Conservation (phyloP, 176 grass and related monocot species). For the Oropetium thomaeum region DNA sequence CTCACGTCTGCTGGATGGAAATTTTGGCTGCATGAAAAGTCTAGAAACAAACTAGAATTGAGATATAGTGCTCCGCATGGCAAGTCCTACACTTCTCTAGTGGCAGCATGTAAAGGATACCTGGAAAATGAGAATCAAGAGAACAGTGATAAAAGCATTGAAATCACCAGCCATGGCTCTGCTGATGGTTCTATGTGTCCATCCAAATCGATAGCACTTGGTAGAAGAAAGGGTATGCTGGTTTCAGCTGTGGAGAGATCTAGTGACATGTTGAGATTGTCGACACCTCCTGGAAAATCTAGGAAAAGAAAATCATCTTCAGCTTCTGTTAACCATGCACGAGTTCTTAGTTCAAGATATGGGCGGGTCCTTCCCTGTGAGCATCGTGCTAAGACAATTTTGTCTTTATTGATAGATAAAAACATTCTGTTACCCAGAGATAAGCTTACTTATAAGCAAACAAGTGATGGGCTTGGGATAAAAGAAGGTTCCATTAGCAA, state of each 20-base stretch:
- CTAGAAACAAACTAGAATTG: conserved; percentile 28
- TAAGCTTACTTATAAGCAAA: conserved; percentile 47
- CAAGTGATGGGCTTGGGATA: conserved; percentile 24
- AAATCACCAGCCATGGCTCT: not conserved
- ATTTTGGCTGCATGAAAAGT: conserved; percentile 13
- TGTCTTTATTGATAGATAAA: conserved; percentile 65
- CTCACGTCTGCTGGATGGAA: conserved; percentile 59
- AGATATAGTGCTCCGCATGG: conserved; percentile 44
- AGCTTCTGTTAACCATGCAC: conserved; percentile 3
- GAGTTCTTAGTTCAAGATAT: conserved; percentile 25
- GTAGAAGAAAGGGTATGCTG: not conserved
- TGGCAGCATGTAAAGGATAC: conserved; percentile 57
- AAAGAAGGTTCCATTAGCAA: conserved; percentile 54
- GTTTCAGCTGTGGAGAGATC: conserved; percentile 13
- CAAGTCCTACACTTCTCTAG: conserved; percentile 53
- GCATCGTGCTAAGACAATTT: conserved; percentile 42
- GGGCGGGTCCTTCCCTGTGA: conserved; percentile 9
- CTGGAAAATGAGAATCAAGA: conserved; percentile 24
- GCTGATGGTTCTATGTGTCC: not conserved
- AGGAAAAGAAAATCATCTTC: conserved; percentile 50
- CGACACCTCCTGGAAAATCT: conserved; percentile 30
- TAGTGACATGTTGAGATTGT: conserved; percentile 1
- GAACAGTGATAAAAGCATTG: conserved; percentile 15
- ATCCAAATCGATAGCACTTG: conserved; percentile 4
- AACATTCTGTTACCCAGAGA: conserved; percentile 51